Conservation (phyloP, 495 filamentous ascomycete genomes). For the Jackrogersella minutella region DNA sequence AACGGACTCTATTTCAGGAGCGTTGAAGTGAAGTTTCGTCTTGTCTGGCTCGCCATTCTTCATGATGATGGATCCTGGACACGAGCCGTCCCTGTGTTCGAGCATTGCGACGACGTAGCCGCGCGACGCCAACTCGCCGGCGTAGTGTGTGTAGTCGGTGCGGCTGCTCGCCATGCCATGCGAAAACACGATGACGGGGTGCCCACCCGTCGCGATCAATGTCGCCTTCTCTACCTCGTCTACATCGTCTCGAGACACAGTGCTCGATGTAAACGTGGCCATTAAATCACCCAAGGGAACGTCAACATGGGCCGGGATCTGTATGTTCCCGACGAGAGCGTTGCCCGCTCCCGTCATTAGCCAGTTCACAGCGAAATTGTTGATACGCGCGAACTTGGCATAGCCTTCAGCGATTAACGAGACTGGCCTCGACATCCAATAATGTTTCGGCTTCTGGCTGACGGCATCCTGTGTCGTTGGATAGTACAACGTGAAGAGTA, state of each 20-base stretch:
- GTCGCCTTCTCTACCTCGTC: constrained; percentile 32
- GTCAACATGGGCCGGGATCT: constrained; percentile 56
- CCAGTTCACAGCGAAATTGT: constrained; percentile 51
- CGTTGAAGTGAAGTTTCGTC: constrained; percentile 42
- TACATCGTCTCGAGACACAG: constrained; percentile 33
- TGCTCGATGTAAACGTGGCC: constrained; percentile 15
- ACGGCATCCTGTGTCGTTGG: constrained; percentile 43
- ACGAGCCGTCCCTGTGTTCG: constrained; percentile 63
- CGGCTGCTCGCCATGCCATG: constrained; percentile 61
- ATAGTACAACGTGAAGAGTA: constrained; percentile 60
- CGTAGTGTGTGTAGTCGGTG: constrained; percentile 62
- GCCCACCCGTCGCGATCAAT: constrained; percentile 30
- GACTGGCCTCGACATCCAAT: constrained; percentile 61
- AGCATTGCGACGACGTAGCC: constrained; percentile 61
- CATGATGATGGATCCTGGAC: constrained; percentile 56
- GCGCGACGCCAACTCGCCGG: constrained; percentile 61
- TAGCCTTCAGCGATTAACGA: constrained; percentile 58
- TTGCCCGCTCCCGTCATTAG: constrained; percentile 47
- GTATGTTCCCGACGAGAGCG: constrained; percentile 49
- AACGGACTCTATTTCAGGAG: constrained; percentile 39
- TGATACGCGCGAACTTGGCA: constrained; percentile 54
- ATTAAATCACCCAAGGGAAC: constrained; percentile 49
- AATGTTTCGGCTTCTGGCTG: constrained; percentile 44
- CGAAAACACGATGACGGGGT: constrained; percentile 61
- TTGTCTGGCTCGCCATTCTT: constrained; percentile 36